These are phyloP conservation scores for Osmanthus fragrans DNA, from an alignment of 257 asterid genomes.

Conservation along the genomic window DNA sequence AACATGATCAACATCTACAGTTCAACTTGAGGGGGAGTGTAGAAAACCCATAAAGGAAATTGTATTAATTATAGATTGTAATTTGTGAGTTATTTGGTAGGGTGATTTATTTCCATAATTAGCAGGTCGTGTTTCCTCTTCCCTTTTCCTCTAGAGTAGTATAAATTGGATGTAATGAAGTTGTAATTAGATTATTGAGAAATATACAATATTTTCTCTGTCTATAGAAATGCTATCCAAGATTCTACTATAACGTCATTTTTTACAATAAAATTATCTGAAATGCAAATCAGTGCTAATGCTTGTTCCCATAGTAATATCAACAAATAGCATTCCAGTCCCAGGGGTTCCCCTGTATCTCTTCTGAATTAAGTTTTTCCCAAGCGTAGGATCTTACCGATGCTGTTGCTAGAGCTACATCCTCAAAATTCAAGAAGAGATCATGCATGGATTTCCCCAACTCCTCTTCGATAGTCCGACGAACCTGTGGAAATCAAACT, in stretches of 20 bases:
- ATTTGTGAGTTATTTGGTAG: too few relatives aligned
- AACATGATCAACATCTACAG: too few relatives aligned
- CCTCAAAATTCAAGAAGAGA: constrained; percentile 71
- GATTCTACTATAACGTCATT: neutral
- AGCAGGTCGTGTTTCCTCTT: too few relatives aligned
- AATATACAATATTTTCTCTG: too few relatives aligned
- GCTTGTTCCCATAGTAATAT: constrained; percentile 12
- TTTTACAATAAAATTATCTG: constrained; percentile 11
- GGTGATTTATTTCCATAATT: too few relatives aligned
- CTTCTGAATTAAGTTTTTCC: constrained; percentile 9
- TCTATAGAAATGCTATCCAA: neutral
- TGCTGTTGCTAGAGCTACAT: constrained; percentile 86
- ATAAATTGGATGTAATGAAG: too few relatives aligned
- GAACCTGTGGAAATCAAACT: constrained; percentile 56
- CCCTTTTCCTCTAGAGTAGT: too few relatives aligned
- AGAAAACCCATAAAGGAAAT: too few relatives aligned
- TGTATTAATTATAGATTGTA: too few relatives aligned
- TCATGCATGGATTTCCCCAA: constrained; percentile 82
- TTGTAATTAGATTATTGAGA: too few relatives aligned
- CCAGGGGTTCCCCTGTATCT: constrained; percentile 9
- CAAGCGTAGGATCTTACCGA: constrained; percentile 59
- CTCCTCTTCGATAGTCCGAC: constrained; percentile 63
- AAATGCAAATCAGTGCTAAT: constrained; percentile 2
- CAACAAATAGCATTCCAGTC: constrained; percentile 5
- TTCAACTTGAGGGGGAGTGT: too few relatives aligned